Base-by-base conservation (phyloP, 2,329 filamentous ascomycete genomes). In the Diaporthe ampelina region DNA sequence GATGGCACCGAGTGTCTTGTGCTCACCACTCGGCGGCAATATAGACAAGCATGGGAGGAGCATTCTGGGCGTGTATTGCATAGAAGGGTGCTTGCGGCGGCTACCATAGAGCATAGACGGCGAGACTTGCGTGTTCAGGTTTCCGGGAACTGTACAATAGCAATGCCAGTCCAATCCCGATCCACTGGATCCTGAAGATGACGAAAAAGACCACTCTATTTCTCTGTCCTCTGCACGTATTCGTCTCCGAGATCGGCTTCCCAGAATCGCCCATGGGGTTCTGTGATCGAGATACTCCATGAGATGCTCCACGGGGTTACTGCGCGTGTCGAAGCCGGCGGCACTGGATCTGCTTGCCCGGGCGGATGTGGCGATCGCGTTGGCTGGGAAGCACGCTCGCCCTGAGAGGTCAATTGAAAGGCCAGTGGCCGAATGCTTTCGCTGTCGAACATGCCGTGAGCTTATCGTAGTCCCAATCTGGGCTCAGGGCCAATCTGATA, bases 41-140 rank as follows among this genome's bases (percentile, higher is more conserved):
- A 63, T 72, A 58, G 72, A 76, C 72, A 74, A 76, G 69, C 69
- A 70, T 72, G 72, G 72, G 72, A 74, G 69, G 72, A 74, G 74
- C 74, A 76, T 71, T 72, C 61, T 57, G 58, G 68, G 69, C 61
- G 68, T 76, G 74, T 74, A 76, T 74, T 74, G 74, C 74, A 76
- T 76, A 63, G 72, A 70, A 72, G 65, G 68, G 69, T 65, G 65
- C 58, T 52, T 70, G 69, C 68, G 63, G 72, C 74, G 72, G 72
- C 61, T 61, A 73, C 57, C 75, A 76, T 76, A 76, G 73, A 76
- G 65, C 75, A 76, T 76, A 76, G 75, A 76, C 61, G 73, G 73
- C 73, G 68, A 70, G 72, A 73, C 59, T 72, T 75, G 67, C 59
- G 71, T 26, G 59, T 52, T 45, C 73, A 75, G 73, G 73, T 76